Conservation (phyloP, 169 alveolate species). For the Plasmodium coatneyi region DNA sequence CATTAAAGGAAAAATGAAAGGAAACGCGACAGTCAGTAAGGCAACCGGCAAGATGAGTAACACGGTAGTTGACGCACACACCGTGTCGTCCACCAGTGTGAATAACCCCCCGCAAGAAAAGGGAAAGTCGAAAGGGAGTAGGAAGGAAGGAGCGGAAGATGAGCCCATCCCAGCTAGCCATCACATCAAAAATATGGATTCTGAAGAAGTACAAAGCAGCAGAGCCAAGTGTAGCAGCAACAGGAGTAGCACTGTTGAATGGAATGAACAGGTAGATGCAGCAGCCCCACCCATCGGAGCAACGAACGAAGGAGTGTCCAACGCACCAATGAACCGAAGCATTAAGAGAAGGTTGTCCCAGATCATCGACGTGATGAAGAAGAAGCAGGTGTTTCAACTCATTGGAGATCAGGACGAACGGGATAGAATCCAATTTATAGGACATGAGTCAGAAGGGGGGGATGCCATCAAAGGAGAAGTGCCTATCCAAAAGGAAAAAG, state of each 20-base stretch:
- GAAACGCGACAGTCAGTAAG: neutral
- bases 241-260: neutral
- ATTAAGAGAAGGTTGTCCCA: slow-evolving; percentile 55
- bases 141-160: neutral
- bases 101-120: neutral
- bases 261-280: neutral
- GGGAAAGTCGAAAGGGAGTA: neutral
- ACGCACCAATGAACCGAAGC: slow-evolving; percentile 10
- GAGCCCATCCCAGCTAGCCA: neutral
- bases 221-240: neutral
- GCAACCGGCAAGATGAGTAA: neutral
- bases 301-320: neutral
- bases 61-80: neutral
- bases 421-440: neutral
- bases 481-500: neutral
- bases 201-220: neutral
- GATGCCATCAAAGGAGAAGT: neutral
- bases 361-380: slow-evolving; percentile 17
- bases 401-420: slow-evolving; percentile 8
- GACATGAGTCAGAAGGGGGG: neutral
- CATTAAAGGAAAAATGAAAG: neutral
- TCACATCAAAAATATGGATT: neutral
- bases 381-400: neutral
- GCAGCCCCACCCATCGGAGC: neutral
- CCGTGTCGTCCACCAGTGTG: neutral